Evolutionary conservation across 148 eudicot species (phyloP).

Genomic region (Spergularia bocconei): DNA sequence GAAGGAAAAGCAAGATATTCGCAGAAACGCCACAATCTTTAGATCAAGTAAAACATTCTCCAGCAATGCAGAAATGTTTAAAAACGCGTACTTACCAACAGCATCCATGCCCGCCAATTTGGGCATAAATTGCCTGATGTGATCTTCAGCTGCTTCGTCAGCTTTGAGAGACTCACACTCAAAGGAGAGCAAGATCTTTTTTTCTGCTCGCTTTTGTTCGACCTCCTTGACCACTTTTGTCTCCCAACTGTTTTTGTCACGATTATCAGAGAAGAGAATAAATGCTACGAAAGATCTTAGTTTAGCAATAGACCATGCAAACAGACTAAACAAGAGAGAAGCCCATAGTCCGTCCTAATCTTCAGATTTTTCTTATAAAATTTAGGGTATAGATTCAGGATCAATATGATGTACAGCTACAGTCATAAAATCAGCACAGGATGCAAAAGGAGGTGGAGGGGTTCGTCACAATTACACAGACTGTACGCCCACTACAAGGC

Average conservation of each 20-base stretch:
- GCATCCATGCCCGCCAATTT: constrained; percentile 94
- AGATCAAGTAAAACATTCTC: neutral
- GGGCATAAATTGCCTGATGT: constrained; percentile 82
- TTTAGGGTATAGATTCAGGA: too few species aligned
- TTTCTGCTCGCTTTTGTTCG: constrained; percentile 55
- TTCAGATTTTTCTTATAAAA: neutral
- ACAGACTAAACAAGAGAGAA: neutral
- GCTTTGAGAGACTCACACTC: constrained; percentile 91
- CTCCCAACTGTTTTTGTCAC: constrained; percentile 65
- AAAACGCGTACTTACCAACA: constrained; percentile 65
- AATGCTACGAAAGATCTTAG: neutral
- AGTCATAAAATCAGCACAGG: too few species aligned
- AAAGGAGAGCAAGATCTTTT: constrained; percentile 58
- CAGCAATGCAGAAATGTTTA: neutral
- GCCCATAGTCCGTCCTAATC: neutral
- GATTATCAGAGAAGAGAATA: constrained; percentile 7
- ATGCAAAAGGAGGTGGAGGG: too few species aligned
- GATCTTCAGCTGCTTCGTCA: constrained; percentile 88
- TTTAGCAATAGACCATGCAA: constrained; percentile 13
- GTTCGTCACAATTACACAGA: too few species aligned
- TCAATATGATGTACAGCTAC: too few species aligned
- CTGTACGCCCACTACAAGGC: too few species aligned
- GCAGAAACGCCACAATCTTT: too few species aligned
- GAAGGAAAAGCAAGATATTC: neutral
- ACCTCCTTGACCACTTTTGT: constrained; percentile 71